Percentiles rank a stretch among this genome's conserved stretches.
phyloP scores from a whole-genome alignment of 176 grass and related monocot genomes.

The Saccharum officinarum region DNA sequence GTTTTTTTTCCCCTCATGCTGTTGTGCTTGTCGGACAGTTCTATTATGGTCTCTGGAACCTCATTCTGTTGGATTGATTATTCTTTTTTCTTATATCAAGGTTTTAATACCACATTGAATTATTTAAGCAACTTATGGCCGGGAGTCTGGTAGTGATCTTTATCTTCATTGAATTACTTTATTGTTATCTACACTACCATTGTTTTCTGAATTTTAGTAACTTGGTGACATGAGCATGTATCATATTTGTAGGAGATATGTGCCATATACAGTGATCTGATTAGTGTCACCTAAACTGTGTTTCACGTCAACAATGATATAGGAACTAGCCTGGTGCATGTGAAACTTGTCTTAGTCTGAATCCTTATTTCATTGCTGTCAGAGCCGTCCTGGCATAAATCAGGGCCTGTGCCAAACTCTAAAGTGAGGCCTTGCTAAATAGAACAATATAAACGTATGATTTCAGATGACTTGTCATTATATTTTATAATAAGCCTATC shows the following conservation, averaged over 20 bases:
- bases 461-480: too few relatives aligned
- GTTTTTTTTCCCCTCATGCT: neutral
- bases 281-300: neutral
- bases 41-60: neutral
- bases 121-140: neutral
- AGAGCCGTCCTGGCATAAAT: too few relatives aligned
- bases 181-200: neutral
- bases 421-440: too few relatives aligned
- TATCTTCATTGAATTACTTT: conserved; percentile 11
- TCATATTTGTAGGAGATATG: conserved; percentile 1
- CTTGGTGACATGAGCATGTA: neutral
- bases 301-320: too few relatives aligned
- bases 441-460: too few relatives aligned
- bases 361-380: too few relatives aligned
- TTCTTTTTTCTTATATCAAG: neutral
- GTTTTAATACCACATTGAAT: neutral
- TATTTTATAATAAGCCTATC: too few relatives aligned
- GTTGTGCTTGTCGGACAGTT: neutral
- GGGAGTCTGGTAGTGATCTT: neutral
- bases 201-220: neutral
- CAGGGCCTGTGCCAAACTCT: too few relatives aligned
- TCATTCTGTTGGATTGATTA: neutral
- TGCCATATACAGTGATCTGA: neutral
- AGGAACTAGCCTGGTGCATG: too few relatives aligned
- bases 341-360: too few relatives aligned